phyloP scores from a whole-genome alignment of 352 stramenopile genomes.

The Achlya hypogyna region DNA sequence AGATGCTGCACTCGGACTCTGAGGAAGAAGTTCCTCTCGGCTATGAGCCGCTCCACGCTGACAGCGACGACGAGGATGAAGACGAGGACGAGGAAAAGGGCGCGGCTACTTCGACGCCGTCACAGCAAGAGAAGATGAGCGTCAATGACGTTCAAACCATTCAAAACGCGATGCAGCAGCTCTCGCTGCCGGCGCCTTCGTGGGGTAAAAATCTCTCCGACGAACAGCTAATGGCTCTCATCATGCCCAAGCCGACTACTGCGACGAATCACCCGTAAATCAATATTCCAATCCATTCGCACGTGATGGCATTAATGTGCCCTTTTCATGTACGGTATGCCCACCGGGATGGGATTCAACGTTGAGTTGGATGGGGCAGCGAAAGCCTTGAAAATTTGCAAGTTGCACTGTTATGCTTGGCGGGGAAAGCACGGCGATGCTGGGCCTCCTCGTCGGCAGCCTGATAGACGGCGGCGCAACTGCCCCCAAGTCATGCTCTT shows the following conservation, averaged over 20 bases:
- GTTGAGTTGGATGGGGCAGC: too few relatives aligned
- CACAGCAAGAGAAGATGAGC: background rate
- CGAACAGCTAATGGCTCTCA: background rate
- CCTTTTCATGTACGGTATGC: background rate
- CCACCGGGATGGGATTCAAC: too few relatives aligned
- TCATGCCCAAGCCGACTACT: background rate
- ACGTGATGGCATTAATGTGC: too few relatives aligned
- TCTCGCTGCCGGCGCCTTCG: slow-evolving; percentile 12
- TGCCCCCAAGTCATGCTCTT: too few relatives aligned
- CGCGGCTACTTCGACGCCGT: background rate
- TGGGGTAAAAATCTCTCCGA: slow-evolving; percentile 17
- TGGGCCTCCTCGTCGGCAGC: too few relatives aligned
- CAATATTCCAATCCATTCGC: background rate
- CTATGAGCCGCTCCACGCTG: slow-evolving; percentile 4
- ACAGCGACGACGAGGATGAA: background rate
- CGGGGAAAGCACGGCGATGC: too few relatives aligned
- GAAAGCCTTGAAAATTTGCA: too few relatives aligned
- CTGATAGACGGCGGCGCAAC: too few relatives aligned
- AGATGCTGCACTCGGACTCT: background rate
- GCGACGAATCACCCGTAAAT: background rate
- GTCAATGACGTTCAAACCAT: slow-evolving; percentile 14
- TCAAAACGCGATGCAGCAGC: slow-evolving; percentile 18
- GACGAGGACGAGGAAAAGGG: background rate
- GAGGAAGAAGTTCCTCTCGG: slow-evolving; percentile 6
- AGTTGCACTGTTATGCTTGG: too few relatives aligned